Evolutionary conservation across 2,329 filamentous ascomycete species (phyloP), one percentile per base, ranked within the genome.

Genomic region (Piedraia hortae): DNA sequence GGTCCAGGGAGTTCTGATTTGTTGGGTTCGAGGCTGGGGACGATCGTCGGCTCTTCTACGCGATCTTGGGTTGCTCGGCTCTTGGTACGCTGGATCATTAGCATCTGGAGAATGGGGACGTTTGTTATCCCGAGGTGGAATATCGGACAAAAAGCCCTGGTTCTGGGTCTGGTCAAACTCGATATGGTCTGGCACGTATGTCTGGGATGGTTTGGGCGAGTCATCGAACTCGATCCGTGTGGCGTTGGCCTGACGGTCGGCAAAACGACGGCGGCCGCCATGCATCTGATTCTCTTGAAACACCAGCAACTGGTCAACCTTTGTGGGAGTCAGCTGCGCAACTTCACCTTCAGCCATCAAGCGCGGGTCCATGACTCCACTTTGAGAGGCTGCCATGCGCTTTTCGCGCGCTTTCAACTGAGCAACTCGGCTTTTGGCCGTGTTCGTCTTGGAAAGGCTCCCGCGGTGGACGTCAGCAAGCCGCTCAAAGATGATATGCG

Each of bases 171-270:
- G n/a, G n/a, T n/a, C n/a, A n/a, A n/a, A n/a, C n/a, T n/a, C n/a
- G n/a, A n/a, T n/a, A n/a, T n/a, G n/a, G n/a, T n/a, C n/a, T n/a
- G n/a, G n/a, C n/a, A n/a, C n/a, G n/a, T n/a, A n/a, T n/a, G n/a
- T n/a, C n/a, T n/a, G n/a, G n/a, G n/a, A n/a, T n/a, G n/a, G n/a
- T n/a, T n/a, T n/a, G n/a, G n/a, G n/a, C n/a, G n/a, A n/a, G n/a
- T n/a, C n/a, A n/a, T n/a, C n/a, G 24, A 45, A 52, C 5, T 39
- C 35, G 8, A 52, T 32, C 7, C 44, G 37, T 12, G 36, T 28
- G 5, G 47, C 49, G 21, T 37, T 39, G 1, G 31, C 20, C 24
- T 54, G 51, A 8, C 34, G 42, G 14, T 51, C 48, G 15, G 50
- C 43, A 18, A 52, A 41, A 28, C 31, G 12, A 14, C 20, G 11